Conservation (phyloP, 192 early-diverging fungal genomes). For the Podila epigama region DNA sequence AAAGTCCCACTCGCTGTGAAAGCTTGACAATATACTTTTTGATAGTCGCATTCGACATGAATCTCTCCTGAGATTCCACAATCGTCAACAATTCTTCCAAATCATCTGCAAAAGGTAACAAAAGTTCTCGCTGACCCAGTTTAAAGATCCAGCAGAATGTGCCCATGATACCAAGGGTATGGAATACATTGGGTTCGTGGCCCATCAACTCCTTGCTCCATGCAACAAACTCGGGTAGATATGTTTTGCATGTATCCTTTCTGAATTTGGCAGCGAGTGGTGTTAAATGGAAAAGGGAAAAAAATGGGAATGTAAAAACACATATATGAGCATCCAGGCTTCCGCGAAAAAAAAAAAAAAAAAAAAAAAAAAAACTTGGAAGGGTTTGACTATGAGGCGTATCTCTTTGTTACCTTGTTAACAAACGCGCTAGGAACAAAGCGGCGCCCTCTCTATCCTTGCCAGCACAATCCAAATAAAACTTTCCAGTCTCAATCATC, state of each 20-base stretch:
- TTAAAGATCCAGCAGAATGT: conserved; percentile 76
- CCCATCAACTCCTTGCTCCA: conserved; percentile 66
- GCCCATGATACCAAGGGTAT: conserved; percentile 67
- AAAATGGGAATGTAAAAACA: no score
- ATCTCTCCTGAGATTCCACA: conserved; percentile 55
- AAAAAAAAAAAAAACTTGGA: conserved; percentile 4
- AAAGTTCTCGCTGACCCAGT: conserved; percentile 66
- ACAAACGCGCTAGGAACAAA: conserved; percentile 80
- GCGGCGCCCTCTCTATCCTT: conserved; percentile 90
- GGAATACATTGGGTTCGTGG: conserved; percentile 14
- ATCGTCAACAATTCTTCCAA: conserved; percentile 49
- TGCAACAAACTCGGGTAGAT: conserved; percentile 71
- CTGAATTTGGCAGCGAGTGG: no score
- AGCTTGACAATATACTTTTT: conserved; percentile 87
- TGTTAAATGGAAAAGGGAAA: no score
- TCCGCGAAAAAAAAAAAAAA: no score
- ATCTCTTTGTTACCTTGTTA: conserved; percentile 67
- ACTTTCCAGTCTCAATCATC: conserved; percentile 73
- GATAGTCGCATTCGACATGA: conserved; percentile 75
- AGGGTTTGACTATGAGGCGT: neutral
- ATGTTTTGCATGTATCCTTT: conserved; percentile 67
- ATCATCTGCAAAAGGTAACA: conserved; percentile 62
- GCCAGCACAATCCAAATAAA: conserved; percentile 72
- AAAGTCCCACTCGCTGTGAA: conserved; percentile 83
- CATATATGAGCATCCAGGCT: no score